Percentiles rank a stretch among this genome's conserved stretches.
Conservation (phyloP, 2,329 filamentous ascomycete species). For the Coniella lustricola region DNA sequence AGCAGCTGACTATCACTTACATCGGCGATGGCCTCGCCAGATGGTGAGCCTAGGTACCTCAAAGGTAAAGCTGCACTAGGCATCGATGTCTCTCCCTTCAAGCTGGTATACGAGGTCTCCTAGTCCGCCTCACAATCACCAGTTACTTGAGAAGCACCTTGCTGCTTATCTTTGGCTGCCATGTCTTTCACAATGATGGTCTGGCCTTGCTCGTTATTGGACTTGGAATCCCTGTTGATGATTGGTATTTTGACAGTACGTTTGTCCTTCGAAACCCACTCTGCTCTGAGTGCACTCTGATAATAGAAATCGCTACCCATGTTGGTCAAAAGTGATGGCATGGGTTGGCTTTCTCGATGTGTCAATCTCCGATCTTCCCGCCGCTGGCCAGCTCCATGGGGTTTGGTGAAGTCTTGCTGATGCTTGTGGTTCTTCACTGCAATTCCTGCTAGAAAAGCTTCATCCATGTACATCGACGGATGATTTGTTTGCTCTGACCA, state of each 20-base stretch:
- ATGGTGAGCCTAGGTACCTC: constrained; percentile 6
- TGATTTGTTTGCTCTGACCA: constrained; percentile 13
- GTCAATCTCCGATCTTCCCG: no score
- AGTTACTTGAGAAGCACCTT: constrained; percentile 1
- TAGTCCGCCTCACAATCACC: constrained; percentile 14
- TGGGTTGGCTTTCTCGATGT: not conserved
- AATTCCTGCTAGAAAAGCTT: constrained; percentile 17
- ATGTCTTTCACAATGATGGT: not conserved
- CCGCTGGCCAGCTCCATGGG: no score
- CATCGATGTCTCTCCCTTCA: constrained; percentile 7
- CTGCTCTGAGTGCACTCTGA: constrained; percentile 7
- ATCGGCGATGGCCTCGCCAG: constrained; percentile 16
- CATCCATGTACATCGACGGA: not conserved
- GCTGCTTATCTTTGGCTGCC: not conserved
- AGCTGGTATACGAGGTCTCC: constrained; percentile 12
- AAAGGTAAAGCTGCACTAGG: constrained; percentile 3
- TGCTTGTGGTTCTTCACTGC: not conserved
- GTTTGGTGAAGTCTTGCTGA: no score
- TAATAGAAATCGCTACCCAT: constrained; percentile 6
- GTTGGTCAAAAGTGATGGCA: not conserved
- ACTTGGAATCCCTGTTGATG: no score
- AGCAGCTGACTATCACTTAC: constrained; percentile 21
- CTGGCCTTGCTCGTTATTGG: not conserved
- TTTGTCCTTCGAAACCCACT: constrained; percentile 8
- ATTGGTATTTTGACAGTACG: constrained; percentile 12